Evolutionary conservation across 352 stramenopile species (phyloP).

Genomic region (Phytophthora pistaciae): DNA sequence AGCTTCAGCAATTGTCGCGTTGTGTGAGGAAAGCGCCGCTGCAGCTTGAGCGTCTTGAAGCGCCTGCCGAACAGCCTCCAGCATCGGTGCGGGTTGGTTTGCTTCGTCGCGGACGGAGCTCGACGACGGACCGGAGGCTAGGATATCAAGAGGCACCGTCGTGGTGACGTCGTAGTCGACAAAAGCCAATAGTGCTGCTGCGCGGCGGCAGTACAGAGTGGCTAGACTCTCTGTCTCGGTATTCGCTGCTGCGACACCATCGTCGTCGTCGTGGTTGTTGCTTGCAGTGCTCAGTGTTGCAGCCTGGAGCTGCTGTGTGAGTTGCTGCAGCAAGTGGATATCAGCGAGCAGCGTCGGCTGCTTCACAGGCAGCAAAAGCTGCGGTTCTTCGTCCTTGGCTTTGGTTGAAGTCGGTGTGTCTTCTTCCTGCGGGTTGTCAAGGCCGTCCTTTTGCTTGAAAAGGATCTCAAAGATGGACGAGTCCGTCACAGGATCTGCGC

Average conservation of each 20-base stretch:
- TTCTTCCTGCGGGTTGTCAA: conserved; percentile 22
- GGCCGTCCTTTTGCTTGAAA: conserved; percentile 33
- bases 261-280: conserved; percentile 34
- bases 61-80: conserved; percentile 52
- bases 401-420: conserved; percentile 7
- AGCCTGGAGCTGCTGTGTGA: conserved; percentile 34
- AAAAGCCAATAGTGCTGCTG: conserved; percentile 43
- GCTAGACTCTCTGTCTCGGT: conserved; percentile 33
- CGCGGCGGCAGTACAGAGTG: conserved; percentile 44
- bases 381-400: conserved; percentile 18
- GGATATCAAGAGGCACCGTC: conserved; percentile 32
- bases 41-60: conserved; percentile 51
- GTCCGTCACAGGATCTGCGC: conserved; percentile 5
- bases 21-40: conserved; percentile 28
- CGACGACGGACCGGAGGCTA: conserved; percentile 19
- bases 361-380: conserved; percentile 18
- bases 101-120: conserved; percentile 10
- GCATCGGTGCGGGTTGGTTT: conserved; percentile 28
- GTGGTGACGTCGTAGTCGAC: conserved; percentile 50
- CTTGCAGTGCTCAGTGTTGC: conserved; percentile 21
- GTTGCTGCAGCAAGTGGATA: conserved; percentile 32
- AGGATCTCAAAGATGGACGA: conserved; percentile 38
- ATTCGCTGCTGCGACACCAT: neutral
- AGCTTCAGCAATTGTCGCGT: conserved; percentile 32
- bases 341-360: conserved; percentile 37